A percentile compares a stretch with the other conserved stretches of the same genome.
Evolutionary conservation across 78 protist genomes (phyloP).

Genomic region (Dictyostelium citrinum): DNA sequence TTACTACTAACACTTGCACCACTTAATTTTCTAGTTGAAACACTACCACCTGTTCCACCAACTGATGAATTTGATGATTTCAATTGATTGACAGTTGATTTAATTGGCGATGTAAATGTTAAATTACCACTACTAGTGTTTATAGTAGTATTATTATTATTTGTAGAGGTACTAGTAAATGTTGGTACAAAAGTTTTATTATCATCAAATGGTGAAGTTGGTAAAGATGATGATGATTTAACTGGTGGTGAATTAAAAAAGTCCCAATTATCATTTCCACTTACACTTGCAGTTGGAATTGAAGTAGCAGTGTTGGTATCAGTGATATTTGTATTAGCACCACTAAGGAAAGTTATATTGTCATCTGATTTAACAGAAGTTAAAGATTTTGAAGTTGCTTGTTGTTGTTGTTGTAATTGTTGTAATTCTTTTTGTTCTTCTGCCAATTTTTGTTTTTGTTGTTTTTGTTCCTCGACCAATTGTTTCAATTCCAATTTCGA

Average conservation of each 20-base stretch:
- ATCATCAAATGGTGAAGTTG: constrained; percentile 34
- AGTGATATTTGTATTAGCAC: not conserved
- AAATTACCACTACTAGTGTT: not conserved
- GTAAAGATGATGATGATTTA: constrained; percentile 14
- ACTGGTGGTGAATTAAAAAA: constrained; percentile 2
- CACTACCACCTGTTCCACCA: not conserved
- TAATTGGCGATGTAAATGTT: not conserved
- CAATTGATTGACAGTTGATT: not conserved
- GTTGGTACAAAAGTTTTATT: not conserved
- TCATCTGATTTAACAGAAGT: constrained; percentile 8
- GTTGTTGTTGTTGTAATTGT: not conserved
- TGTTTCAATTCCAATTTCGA: constrained; percentile 7
- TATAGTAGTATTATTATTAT: not conserved
- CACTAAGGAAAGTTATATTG: not conserved
- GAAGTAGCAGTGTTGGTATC: not conserved
- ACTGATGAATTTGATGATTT: constrained; percentile 11
- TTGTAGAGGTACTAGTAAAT: not conserved
- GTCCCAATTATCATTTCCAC: constrained; percentile 9
- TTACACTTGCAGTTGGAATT: constrained; percentile 15
- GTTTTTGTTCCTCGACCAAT: constrained; percentile 32
- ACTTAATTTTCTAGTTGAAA: not conserved
- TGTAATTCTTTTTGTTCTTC: constrained; percentile 33
- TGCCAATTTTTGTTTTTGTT: constrained; percentile 17
- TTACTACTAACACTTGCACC: not conserved
- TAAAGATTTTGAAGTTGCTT: not conserved